Evolutionary conservation across 495 filamentous ascomycete genomes (phyloP).

Genomic region (Apodospora peruviana): DNA sequence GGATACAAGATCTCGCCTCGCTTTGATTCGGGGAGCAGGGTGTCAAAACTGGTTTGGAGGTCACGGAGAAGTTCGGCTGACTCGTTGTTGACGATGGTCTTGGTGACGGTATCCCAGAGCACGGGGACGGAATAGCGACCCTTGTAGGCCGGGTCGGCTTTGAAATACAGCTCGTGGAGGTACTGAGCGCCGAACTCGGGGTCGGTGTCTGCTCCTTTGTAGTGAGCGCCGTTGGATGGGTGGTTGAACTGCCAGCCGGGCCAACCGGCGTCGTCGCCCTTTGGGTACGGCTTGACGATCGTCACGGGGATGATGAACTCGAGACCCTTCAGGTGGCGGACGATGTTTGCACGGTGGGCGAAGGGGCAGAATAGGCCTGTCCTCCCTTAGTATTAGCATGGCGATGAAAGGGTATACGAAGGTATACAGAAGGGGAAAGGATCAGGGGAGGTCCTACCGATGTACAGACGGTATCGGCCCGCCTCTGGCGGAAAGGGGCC

Average conservation of each 20-base stretch:
- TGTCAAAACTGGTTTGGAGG: slow-evolving; percentile 65
- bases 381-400: no score
- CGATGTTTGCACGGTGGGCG: slow-evolving; percentile 68
- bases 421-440: no score
- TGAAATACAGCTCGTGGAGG: slow-evolving; percentile 66
- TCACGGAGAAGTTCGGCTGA: slow-evolving; percentile 75
- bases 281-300: slow-evolving; percentile 38
- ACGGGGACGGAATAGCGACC: slow-evolving; percentile 73
- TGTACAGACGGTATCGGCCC: slow-evolving; percentile 68
- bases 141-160: slow-evolving; percentile 57
- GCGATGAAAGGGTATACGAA: no score
- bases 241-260: slow-evolving; percentile 77
- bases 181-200: slow-evolving; percentile 56
- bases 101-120: slow-evolving; percentile 67
- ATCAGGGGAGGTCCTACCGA: slow-evolving; percentile 32
- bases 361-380: slow-evolving; percentile 19
- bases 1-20: slow-evolving; percentile 60
- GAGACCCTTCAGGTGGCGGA: slow-evolving; percentile 63
- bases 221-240: slow-evolving; percentile 49
- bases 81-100: slow-evolving; percentile 77
- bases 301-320: slow-evolving; percentile 60
- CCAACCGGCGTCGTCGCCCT: slow-evolving; percentile 18
- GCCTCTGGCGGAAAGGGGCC: slow-evolving; percentile 53
- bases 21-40: slow-evolving; percentile 51
- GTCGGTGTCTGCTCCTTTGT: slow-evolving; percentile 50